A percentile compares a stretch with the other conserved stretches of the same genome.
Evolutionary conservation across 2,329 filamentous ascomycete genomes (phyloP).

Genomic region (Thelonectria blattea): DNA sequence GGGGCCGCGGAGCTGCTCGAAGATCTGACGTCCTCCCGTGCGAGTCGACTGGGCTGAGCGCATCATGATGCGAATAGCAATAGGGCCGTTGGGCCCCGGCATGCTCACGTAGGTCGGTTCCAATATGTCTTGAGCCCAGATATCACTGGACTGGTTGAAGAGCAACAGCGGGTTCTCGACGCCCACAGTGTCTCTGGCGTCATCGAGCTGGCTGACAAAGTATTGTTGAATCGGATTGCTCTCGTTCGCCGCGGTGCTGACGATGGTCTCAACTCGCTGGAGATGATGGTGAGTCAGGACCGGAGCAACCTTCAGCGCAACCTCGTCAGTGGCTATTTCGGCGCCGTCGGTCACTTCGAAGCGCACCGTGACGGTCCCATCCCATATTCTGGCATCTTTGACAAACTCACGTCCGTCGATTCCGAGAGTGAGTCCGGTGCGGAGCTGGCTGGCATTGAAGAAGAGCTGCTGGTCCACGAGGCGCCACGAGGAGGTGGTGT

Average conservation of each 20-base stretch:
- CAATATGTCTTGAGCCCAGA: slow-evolving; percentile 49
- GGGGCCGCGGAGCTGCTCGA: slow-evolving; percentile 39
- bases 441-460: slow-evolving; percentile 39
- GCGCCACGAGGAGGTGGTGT: slow-evolving; percentile 30
- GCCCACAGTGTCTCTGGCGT: slow-evolving; percentile 18
- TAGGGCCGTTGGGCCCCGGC: slow-evolving; percentile 43
- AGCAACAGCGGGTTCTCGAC: slow-evolving; percentile 29
- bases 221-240: slow-evolving; percentile 9
- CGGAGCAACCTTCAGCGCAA: slow-evolving; percentile 45
- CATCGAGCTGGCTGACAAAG: slow-evolving; percentile 32
- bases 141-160: slow-evolving; percentile 37
- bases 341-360: slow-evolving; percentile 40
- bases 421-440: slow-evolving; percentile 42
- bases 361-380: slow-evolving; percentile 36
- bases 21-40: slow-evolving; percentile 40
- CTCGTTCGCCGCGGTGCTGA: slow-evolving; percentile 29
- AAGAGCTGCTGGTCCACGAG: slow-evolving; percentile 34
- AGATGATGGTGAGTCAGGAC: slow-evolving; percentile 47
- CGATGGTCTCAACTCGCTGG: slow-evolving; percentile 38
- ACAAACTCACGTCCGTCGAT: slow-evolving; percentile 45
- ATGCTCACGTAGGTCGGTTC: slow-evolving; percentile 48
- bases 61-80: slow-evolving; percentile 44
- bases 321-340: slow-evolving; percentile 31
- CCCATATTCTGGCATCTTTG: slow-evolving; percentile 34
- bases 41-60: slow-evolving; percentile 39